These are phyloP conservation scores for Penicillium sp. DNA, from an alignment of 2,329 filamentous ascomycete species.

Conservation along the genomic window DNA sequence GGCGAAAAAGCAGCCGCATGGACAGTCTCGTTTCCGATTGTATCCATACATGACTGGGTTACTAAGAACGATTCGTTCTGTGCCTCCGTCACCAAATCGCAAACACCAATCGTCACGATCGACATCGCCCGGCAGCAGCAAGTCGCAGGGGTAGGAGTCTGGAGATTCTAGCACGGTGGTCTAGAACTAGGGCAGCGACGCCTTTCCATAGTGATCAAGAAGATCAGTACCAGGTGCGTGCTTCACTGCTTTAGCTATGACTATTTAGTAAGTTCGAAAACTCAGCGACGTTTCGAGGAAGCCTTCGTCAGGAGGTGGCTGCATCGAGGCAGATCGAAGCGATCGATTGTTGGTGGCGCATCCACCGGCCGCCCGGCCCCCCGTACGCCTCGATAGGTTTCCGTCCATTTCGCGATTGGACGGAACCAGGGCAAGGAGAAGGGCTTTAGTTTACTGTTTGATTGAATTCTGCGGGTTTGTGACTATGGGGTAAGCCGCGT, in stretches of 20 bases:
- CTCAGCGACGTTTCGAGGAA: no score
- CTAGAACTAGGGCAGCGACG: neutral
- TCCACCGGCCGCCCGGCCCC: neutral
- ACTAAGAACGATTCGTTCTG: neutral
- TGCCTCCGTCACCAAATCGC: neutral
- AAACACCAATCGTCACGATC: neutral
- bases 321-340: neutral
- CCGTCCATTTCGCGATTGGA: neutral
- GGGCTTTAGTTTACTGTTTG: no score
- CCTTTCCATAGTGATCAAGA: conserved; percentile 2
- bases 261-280: no score
- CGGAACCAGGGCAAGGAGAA: neutral
- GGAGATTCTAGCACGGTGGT: neutral
- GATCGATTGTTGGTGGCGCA: conserved; percentile 1
- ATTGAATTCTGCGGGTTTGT: neutral
- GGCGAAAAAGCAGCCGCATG: no score
- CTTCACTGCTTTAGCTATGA: neutral
- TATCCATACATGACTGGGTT: neutral
- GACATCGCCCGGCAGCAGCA: neutral
- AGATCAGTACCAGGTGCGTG: neutral
- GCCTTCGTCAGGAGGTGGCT: no score
- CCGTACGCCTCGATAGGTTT: neutral
- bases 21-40: no score
- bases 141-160: neutral
- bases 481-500: conserved; percentile 2